A percentile compares a stretch with the other conserved stretches of the same genome.
phyloP scores from a whole-genome alignment of 2,329 filamentous ascomycete genomes.

The Fusarium secorum region DNA sequence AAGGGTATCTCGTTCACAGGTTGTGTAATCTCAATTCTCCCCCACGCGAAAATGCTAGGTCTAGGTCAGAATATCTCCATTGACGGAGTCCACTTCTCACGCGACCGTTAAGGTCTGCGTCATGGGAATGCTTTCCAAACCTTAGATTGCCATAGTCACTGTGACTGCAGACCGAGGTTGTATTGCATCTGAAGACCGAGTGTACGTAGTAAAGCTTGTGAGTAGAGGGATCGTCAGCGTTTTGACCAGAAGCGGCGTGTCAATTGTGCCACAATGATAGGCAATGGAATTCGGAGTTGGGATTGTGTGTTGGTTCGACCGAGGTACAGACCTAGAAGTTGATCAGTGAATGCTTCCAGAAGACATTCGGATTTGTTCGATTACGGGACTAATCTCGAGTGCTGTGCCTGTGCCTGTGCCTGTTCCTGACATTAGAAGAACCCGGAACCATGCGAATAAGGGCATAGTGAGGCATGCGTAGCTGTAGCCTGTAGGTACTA shows the following conservation, averaged over 20 bases:
- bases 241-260: not conserved
- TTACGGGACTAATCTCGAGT: not conserved
- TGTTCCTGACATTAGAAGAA: constrained; percentile 6
- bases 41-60: not conserved
- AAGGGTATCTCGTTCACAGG: constrained; percentile 25
- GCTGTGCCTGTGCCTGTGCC: constrained; percentile 5
- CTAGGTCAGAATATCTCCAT: not conserved
- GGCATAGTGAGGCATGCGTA: not conserved
- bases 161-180: not conserved
- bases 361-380: constrained; percentile 19
- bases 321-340: not conserved
- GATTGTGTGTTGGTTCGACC: not conserved
- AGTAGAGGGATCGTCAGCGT: not conserved
- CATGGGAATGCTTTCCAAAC: not conserved
- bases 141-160: not conserved
- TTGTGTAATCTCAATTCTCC: not conserved
- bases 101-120: constrained; percentile 1
- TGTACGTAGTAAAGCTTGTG: not conserved
- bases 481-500: not conserved
- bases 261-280: not conserved
- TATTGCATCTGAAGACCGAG: not conserved
- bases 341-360: constrained; percentile 26
- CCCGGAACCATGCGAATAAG: constrained; percentile 7
- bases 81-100: constrained; percentile 10
- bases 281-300: constrained; percentile 1